phyloP scores from a whole-genome alignment of 139 green algal genomes.

The Auxenochlorella pyrenoidosa region DNA sequence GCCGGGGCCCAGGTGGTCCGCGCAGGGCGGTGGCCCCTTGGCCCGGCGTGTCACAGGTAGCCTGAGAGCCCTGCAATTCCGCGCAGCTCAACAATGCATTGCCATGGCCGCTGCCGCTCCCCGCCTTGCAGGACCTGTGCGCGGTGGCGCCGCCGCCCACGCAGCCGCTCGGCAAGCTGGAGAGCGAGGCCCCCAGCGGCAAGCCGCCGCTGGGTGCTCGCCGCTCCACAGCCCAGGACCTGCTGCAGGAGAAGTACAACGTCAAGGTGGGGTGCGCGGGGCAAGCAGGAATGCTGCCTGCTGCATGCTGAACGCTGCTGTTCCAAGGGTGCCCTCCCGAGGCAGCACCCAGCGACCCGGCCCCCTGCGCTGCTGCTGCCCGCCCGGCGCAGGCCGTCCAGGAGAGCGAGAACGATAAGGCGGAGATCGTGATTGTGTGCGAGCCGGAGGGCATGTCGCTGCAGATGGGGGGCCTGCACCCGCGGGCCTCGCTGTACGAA shows the following conservation, averaged over 20 bases:
- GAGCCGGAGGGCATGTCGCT: slow-evolving; percentile 89
- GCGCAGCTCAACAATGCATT: not conserved
- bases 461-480: slow-evolving; percentile 96
- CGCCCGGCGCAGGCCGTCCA: slow-evolving; percentile 35
- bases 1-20: not conserved
- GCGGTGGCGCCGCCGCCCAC: slow-evolving; percentile 42
- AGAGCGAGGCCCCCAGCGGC: not conserved
- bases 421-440: slow-evolving; percentile 80
- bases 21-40: not conserved
- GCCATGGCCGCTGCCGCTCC: no score
- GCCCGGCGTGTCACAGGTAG: not conserved
- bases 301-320: not conserved
- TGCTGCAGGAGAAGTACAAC: slow-evolving; percentile 43
- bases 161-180: slow-evolving; percentile 35
- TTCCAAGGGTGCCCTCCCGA: not conserved
- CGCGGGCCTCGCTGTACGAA: slow-evolving; percentile 91
- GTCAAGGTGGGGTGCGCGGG: slow-evolving; percentile 8
- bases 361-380: no score
- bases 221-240: not conserved
- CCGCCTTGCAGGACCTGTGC: slow-evolving; percentile 35
- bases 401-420: slow-evolving; percentile 52
- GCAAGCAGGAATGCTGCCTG: no score
- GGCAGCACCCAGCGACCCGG: no score
- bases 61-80: not conserved
- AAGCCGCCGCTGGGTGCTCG: not conserved